A percentile compares a stretch with the other conserved stretches of the same genome.
These are phyloP conservation scores for Mrakia frigida DNA, from an alignment of 768 basidiomycete species.

Conservation along the genomic window DNA sequence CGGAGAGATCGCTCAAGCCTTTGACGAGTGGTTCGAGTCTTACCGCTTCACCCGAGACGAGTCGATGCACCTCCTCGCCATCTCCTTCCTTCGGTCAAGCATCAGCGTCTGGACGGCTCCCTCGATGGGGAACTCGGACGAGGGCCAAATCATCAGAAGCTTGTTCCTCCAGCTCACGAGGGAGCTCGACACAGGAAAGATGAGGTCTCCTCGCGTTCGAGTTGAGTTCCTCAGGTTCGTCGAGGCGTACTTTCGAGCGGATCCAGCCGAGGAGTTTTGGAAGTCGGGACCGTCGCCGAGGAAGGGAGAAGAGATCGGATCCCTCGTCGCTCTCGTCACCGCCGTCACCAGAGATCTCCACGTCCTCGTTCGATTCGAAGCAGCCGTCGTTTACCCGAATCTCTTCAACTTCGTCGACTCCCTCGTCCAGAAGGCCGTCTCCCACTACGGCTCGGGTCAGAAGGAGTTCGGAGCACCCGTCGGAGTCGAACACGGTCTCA, in stretches of 20 bases:
- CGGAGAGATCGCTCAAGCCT: constrained; percentile 53
- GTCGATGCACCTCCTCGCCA: constrained; percentile 52
- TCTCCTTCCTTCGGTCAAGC: constrained; percentile 64
- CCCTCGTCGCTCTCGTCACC: constrained; percentile 51
- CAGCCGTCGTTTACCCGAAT: constrained; percentile 54
- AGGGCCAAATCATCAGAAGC: constrained; percentile 50
- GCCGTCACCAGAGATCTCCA: constrained; percentile 61
- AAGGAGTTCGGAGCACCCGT: constrained; percentile 51
- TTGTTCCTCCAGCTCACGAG: constrained; percentile 57
- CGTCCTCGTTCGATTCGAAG: constrained; percentile 75
- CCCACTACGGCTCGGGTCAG: constrained; percentile 48
- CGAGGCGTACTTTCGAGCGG: constrained; percentile 57
- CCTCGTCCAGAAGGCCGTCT: constrained; percentile 38
- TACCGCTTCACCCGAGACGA: constrained; percentile 40
- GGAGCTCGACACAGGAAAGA: constrained; percentile 47
- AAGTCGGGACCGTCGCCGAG: constrained; percentile 35
- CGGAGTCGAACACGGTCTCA: constrained; percentile 53
- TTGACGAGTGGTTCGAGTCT: constrained; percentile 40
- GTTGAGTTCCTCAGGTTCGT: constrained; percentile 59
- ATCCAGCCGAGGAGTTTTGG: constrained; percentile 58
- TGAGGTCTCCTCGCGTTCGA: constrained; percentile 63
- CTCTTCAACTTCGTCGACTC: constrained; percentile 41
- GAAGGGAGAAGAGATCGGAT: constrained; percentile 47
- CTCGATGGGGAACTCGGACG: constrained; percentile 38
- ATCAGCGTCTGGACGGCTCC: constrained; percentile 55